A percentile compares a stretch with the other conserved stretches of the same genome.
These are phyloP conservation scores for Dentipellis fragilis DNA, from an alignment of 768 basidiomycete genomes.

Conservation along the genomic window DNA sequence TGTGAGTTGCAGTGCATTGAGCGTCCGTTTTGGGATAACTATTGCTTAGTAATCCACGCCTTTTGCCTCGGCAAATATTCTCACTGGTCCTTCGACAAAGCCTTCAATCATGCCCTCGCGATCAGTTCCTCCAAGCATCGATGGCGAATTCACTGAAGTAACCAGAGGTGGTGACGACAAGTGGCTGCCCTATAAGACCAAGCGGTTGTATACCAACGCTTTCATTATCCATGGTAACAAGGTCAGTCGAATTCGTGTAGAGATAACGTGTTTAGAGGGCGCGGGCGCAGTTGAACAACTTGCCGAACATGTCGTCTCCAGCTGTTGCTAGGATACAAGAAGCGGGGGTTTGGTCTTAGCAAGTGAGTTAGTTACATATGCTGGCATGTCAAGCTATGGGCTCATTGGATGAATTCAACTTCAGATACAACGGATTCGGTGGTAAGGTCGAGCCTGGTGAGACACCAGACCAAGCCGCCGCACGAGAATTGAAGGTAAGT, in stretches of 20 bases:
- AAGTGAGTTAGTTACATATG: slow-evolving; percentile 28
- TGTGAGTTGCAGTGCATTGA: too few relatives aligned
- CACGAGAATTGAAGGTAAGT: slow-evolving; percentile 58
- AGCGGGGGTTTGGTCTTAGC: slow-evolving; percentile 62
- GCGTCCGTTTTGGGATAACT: too few relatives aligned
- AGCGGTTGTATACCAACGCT: slow-evolving; percentile 57
- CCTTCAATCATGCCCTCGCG: not conserved
- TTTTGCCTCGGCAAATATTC: not conserved
- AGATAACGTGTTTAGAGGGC: not conserved
- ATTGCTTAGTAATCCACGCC: not conserved
- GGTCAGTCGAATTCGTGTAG: not conserved
- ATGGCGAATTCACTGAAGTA: slow-evolving; percentile 19
- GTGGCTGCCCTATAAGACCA: slow-evolving; percentile 37
- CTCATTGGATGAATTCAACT: not conserved
- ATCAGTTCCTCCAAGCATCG: slow-evolving; percentile 34
- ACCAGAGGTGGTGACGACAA: slow-evolving; percentile 32
- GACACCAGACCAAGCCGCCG: slow-evolving; percentile 56
- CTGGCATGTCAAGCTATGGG: not conserved
- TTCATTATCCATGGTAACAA: slow-evolving; percentile 43
- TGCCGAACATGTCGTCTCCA: slow-evolving; percentile 18
- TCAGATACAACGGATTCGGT: slow-evolving; percentile 82
- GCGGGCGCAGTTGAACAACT: not conserved
- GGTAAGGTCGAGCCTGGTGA: slow-evolving; percentile 80
- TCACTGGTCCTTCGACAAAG: not conserved
- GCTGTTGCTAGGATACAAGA: slow-evolving; percentile 71